Evolutionary conservation across 139 green algal species (phyloP).

Genomic region (Protoeuglena noctilucae): DNA sequence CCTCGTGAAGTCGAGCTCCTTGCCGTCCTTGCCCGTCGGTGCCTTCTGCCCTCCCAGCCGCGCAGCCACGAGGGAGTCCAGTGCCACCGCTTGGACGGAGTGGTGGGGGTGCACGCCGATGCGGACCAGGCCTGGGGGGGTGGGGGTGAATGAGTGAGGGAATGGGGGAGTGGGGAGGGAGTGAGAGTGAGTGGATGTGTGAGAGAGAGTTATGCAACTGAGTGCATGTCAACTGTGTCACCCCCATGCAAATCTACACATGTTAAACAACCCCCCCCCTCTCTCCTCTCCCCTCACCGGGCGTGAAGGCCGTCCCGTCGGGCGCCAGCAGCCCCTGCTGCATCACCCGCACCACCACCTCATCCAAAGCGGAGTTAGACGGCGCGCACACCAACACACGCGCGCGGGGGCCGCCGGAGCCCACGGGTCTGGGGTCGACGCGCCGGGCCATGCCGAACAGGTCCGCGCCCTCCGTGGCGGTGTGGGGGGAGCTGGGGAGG

Average conservation of each 20-base stretch:
- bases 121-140: too few species aligned
- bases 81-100: too few species aligned
- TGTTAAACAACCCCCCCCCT: too few species aligned
- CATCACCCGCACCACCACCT: constrained; percentile 79
- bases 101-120: too few species aligned
- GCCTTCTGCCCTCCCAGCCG: constrained; percentile 45
- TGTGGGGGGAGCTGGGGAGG: neutral
- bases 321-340: constrained; percentile 9
- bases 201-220: too few species aligned
- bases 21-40: constrained; percentile 22
- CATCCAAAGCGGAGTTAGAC: constrained; percentile 84
- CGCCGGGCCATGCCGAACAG: constrained; percentile 15
- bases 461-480: neutral
- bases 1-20: constrained; percentile 18
- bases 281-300: too few species aligned
- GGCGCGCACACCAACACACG: constrained; percentile 84
- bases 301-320: constrained; percentile 14
- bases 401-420: constrained; percentile 9
- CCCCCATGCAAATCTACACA: too few species aligned
- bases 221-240: too few species aligned
- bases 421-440: neutral
- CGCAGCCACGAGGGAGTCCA: too few species aligned
- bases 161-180: too few species aligned
- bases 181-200: too few species aligned
- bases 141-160: too few species aligned